These are phyloP conservation scores for Paramecium sonneborni DNA, from an alignment of 73 alveolate species.

Conservation along the genomic window DNA sequence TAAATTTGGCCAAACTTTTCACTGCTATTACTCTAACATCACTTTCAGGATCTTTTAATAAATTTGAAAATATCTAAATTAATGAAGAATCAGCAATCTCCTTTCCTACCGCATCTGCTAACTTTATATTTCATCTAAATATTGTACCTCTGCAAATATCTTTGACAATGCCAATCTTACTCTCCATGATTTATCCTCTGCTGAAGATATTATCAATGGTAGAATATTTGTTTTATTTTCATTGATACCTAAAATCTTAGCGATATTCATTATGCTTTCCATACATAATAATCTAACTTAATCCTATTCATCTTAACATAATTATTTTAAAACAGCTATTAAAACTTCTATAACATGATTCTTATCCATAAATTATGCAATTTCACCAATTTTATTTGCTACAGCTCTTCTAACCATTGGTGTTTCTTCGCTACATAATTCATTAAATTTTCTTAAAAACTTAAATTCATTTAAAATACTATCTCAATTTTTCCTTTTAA, in stretches of 20 bases:
- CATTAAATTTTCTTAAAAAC: conserved; percentile 78
- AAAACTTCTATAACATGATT: conserved; percentile 87
- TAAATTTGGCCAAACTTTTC: conserved; percentile 72
- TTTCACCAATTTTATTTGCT: conserved; percentile 91
- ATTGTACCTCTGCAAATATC: conserved; percentile 86
- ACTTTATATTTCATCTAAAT: neutral
- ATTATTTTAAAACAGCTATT: conserved; percentile 87
- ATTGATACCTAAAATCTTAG: conserved; percentile 87
- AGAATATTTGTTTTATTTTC: conserved; percentile 91
- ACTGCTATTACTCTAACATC: conserved; percentile 97
- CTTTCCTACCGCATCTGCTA: conserved; percentile 95
- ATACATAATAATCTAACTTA: conserved; percentile 93
- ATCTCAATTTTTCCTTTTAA: conserved; percentile 92
- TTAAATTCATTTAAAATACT: neutral
- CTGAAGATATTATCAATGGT: conserved; percentile 88
- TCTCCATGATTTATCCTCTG: conserved; percentile 98
- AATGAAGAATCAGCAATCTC: conserved; percentile 90
- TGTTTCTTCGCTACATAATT: conserved; percentile 96
- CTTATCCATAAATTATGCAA: conserved; percentile 92
- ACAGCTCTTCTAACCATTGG: conserved; percentile 99
- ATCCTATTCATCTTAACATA: conserved; percentile 95
- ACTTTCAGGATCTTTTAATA: conserved; percentile 94
- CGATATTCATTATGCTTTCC: conserved; percentile 90
- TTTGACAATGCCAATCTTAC: conserved; percentile 95
- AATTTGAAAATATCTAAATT: conserved; percentile 86